Conservation (phyloP, 371 early-diverging fungal genomes). For the Mortierella sp. region DNA sequence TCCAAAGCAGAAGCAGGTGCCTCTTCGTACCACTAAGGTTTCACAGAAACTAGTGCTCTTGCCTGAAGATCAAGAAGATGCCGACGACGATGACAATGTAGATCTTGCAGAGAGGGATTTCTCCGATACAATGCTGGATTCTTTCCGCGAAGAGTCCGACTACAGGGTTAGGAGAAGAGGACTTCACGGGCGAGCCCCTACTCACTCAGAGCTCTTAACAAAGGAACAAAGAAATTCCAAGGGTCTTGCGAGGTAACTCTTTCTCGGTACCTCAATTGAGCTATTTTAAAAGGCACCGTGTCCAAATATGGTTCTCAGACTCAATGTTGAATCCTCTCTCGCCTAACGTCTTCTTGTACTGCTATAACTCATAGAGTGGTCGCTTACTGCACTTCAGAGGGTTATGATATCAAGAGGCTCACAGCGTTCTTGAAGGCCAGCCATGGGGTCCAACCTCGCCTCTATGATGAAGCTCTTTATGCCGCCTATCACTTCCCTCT, state of each 20-base stretch:
- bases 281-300: neutral
- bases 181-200: slow-evolving; percentile 52
- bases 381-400: slow-evolving; percentile 91
- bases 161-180: slow-evolving; percentile 47
- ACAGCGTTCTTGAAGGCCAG: slow-evolving; percentile 67
- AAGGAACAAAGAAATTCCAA: slow-evolving; percentile 48
- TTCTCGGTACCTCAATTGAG: neutral
- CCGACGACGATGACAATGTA: slow-evolving; percentile 51
- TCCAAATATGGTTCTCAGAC: neutral
- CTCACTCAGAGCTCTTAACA: slow-evolving; percentile 45
- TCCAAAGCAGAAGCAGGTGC: slow-evolving; percentile 59
- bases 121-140: slow-evolving; percentile 59
- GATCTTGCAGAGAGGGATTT: slow-evolving; percentile 40
- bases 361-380: slow-evolving; percentile 71
- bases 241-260: slow-evolving; percentile 37
- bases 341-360: neutral
- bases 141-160: slow-evolving; percentile 57
- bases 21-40: slow-evolving; percentile 88
- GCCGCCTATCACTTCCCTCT: slow-evolving; percentile 75
- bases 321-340: slow-evolving; percentile 3
- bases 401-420: slow-evolving; percentile 73
- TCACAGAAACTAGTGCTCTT: slow-evolving; percentile 93
- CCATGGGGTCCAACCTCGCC: slow-evolving; percentile 65
- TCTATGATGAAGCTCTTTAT: slow-evolving; percentile 76
- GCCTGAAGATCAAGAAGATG: slow-evolving; percentile 81